Evolutionary conservation across 768 basidiomycete species (phyloP), one percentile per base, ranked within the genome.

Genomic region (Pleurotus djamor): DNA sequence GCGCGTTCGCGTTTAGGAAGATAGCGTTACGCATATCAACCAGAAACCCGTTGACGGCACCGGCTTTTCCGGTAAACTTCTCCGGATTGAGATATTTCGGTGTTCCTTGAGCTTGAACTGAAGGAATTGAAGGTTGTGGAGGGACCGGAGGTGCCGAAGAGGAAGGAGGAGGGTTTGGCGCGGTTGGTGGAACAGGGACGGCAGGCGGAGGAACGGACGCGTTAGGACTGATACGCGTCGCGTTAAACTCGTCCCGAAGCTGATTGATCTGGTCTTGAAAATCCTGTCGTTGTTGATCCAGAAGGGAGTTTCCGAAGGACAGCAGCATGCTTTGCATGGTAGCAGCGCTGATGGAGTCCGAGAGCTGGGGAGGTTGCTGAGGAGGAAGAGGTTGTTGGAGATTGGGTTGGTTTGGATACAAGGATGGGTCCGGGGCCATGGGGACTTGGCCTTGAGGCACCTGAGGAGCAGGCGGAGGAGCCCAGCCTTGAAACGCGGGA

Each of bases 1-100:
- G 59, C 5, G 63, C 51, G 38, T 50, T 21, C 9, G 61, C 57
- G 36, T 72, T 67, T 33, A 76, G 61, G 37, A 61, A 41, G 21
- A 76, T 52, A 13, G 63, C 61, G 48, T 65, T 64, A 10, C 61
- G 41, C 44, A 76, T 63, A 58, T 72, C 71, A 8, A 59, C 41
- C 14, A 72, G 33, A 36, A 54, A 54, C 5, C 52, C 52, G 17
- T 37, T 21, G 36, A 54, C 52, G 13, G 35, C 52, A 33, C 51
- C 61, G 64, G 65, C 67, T 52, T 65, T 66, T 34, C 66, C 66
- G 4, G 50, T 59, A 57, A 65, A 66, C 28, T 44, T 43, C 38
- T 48, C 54, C 7, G 62, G 67, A 17, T 64, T 61, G 12, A 49
- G 58, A 41, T 63, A 62, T 41, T 54, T 54, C 38, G 52, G 13